Conservation (phyloP, 306 rosid species). For the Macrotyloma uniflorum region DNA sequence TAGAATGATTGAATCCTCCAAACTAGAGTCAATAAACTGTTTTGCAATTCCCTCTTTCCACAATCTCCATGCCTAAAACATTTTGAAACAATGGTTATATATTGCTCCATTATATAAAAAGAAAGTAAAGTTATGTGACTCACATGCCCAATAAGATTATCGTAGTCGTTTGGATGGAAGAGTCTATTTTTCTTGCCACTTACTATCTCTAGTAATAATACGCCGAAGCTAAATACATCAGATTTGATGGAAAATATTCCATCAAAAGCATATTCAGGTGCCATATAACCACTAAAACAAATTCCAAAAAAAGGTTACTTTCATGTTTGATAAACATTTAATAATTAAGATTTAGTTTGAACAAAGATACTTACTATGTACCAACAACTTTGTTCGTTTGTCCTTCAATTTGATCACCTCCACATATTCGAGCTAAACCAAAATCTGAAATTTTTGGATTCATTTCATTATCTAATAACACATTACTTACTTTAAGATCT, state of each 20-base stretch:
- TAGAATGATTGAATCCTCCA: not conserved
- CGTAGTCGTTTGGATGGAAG: not conserved
- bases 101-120: not conserved
- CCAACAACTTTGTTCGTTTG: not conserved
- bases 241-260: slow-evolving; percentile 31
- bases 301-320: not conserved
- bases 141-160: slow-evolving; percentile 18
- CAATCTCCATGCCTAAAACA: slow-evolving; percentile 7
- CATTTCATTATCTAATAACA: not conserved
- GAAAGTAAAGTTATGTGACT: not conserved
- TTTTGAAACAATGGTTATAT: not conserved
- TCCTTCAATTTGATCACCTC: not conserved
- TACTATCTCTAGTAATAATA: slow-evolving; percentile 22
- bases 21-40: not conserved
- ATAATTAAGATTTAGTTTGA: no score
- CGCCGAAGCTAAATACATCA: slow-evolving; percentile 21
- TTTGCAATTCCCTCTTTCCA: slow-evolving; percentile 6
- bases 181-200: slow-evolving; percentile 1
- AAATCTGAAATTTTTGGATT: not conserved
- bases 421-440: not conserved
- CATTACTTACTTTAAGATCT: not conserved
- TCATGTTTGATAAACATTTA: no score
- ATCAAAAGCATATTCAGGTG: slow-evolving; percentile 32
- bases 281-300: slow-evolving; percentile 19
- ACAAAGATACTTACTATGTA: not conserved